Evolutionary conservation across 1,284 basidiomycete genomes (phyloP), one percentile per base, ranked within the genome.

Genomic region (Thelephora terrestris): DNA sequence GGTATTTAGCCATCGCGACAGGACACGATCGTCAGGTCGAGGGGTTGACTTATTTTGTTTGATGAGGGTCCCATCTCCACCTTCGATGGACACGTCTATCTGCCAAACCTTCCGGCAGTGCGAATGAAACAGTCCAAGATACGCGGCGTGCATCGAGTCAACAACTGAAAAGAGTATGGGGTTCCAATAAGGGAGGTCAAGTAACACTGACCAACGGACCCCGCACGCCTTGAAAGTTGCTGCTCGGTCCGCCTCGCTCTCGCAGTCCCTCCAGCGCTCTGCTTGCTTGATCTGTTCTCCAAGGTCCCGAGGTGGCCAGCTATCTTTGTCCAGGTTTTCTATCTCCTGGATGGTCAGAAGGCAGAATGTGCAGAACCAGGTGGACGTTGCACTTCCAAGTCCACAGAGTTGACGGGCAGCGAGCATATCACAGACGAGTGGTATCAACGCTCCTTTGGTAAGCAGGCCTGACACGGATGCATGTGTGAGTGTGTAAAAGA

Each of bases 61-160:
- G 23, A 24, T 40, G 20, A 7, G 7, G 20, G 23, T 10, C 7
- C 56, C 55, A 47, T 58, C 55, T 2, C 57, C 53, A 16, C 60
- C 58, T n/a, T 49, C 45, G n/a, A 45, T 17, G 7, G 49, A 43
- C 0, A 52, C 42, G 43, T 60, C 55, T 38, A 68, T 59, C 3
- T 60, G 54, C 52, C 63, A 64, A 5, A 65, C 46, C 0, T 51
- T 39, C 3, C 58, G 51, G 39, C 53, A 53, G 44, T 68, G 66
- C 39, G 56, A 52, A 18, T 59, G 55, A 7, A 64, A 46, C 6
- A 59, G 34, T 16, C 61, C 60, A 0, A 68, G 58, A 36, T 60
- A 63, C 1, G 61, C 50, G 5, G 56, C 57, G 47, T 70, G 68
- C 66, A 71, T 67, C 5, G 61, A 50, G 45, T 71, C 67, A 18